Evolutionary conservation across 192 early-diverging fungal species (phyloP).

Genomic region (Thamnidium elegans): DNA sequence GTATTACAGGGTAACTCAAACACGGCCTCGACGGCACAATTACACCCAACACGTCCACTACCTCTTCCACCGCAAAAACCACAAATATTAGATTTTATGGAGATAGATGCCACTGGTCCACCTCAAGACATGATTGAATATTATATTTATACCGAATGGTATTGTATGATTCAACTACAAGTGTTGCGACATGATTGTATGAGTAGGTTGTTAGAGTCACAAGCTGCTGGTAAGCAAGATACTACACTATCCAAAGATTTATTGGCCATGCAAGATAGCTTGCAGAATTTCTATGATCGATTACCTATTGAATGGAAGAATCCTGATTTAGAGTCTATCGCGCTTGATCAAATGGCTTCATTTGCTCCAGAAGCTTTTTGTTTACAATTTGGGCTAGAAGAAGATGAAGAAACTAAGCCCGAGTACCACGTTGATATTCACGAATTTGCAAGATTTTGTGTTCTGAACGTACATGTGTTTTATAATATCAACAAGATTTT

Average conservation of each 20-base stretch:
- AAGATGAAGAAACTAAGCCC: not conserved
- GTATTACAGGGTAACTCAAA: constrained; percentile 26
- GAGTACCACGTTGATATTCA: constrained; percentile 17
- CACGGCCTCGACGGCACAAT: constrained; percentile 1
- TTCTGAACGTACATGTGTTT: constrained; percentile 29
- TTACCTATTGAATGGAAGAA: constrained; percentile 20
- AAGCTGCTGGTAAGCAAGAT: constrained; percentile 9
- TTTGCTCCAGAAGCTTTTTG: not conserved
- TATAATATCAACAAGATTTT: constrained; percentile 41
- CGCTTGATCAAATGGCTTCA: constrained; percentile 2
- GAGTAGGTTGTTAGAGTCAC: constrained; percentile 24
- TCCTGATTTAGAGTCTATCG: constrained; percentile 11
- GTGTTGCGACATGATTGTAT: constrained; percentile 30
- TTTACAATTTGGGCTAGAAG: not conserved
- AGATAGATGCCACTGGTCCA: not conserved
- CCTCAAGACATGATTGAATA: constrained; percentile 24
- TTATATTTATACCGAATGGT: constrained; percentile 30
- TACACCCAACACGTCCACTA: constrained; percentile 19
- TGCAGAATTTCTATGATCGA: constrained; percentile 5
- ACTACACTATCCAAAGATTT: constrained; percentile 24
- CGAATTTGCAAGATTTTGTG: constrained; percentile 28
- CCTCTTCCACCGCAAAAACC: constrained; percentile 11
- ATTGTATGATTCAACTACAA: constrained; percentile 35
- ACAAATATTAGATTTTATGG: constrained; percentile 1
- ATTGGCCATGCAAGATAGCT: constrained; percentile 14